Base-by-base conservation (phyloP, 1,284 basidiomycete genomes). In the Xanthoconium separans region DNA sequence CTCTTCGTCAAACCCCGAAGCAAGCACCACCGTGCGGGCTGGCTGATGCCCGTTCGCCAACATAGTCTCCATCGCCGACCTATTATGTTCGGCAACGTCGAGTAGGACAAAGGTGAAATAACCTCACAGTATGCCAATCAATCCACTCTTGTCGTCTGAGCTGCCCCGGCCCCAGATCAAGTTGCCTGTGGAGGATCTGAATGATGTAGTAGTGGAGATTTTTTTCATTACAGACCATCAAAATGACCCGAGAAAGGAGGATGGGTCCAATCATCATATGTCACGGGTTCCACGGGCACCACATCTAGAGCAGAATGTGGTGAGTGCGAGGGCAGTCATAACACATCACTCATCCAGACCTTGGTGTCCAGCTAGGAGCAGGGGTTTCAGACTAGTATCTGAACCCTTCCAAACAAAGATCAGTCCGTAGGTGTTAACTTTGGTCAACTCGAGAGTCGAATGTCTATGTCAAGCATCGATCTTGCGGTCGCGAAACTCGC, bases 1-100 rank as follows among this genome's bases (percentile, higher is more conserved):
- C 70, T 88, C 85, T 65, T 88, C 85, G 64, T 88, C 86, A 56
- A 81, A 82, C 11, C 86, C 85, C 33, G 79, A 81, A 10, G 81
- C 78, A 18, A 85, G 68, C 7, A 87, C 75, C 47, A 86, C 72
- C 0, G 77, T 77, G 20, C 82, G 71, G 3, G 64, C 50, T 3
- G 82, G 82, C 33, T 66, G 61, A 66, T 77, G 82, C 34, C 70
- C 76, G 36, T 65, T 65, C 42, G 71, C 66, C 11, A 84, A 60
- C 37, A 84, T 67, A 6, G 75, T 73, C 61, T 84, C 80, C 30
- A 83, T 64, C 40, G 60, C 54, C 29, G 60, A 63, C 31, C 61
- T 63, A 33, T 18, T 3, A n/a, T 34, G 11, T 9, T 60, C 43
- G 22, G 44, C n/a, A 41, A 53, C 5, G 1, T 13, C 24, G 29